Percentiles rank a stretch among this genome's conserved stretches.
phyloP scores from a whole-genome alignment of 441 rosid species.

The Biscutella laevigata region DNA sequence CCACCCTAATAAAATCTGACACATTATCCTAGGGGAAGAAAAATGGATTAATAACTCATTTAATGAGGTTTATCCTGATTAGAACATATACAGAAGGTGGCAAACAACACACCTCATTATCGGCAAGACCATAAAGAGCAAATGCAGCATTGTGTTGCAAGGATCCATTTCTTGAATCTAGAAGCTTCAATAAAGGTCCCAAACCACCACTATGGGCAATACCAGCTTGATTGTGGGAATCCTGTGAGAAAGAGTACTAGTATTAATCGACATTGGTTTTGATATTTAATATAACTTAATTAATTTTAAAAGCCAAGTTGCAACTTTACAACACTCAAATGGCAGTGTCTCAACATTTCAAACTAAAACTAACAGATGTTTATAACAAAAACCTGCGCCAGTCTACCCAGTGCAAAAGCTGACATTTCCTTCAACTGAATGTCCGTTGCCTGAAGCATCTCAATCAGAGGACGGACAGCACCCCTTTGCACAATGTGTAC shows the following conservation, averaged over 20 bases:
- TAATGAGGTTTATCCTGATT: slow-evolving; percentile 1
- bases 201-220: slow-evolving; percentile 91
- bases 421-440: slow-evolving; percentile 97
- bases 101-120: slow-evolving; percentile 66
- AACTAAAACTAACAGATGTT: slow-evolving; percentile 2
- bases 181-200: slow-evolving; percentile 76
- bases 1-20: slow-evolving; percentile 89
- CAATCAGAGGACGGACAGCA: slow-evolving; percentile 88
- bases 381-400: slow-evolving; percentile 74
- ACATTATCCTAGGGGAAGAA: slow-evolving; percentile 66
- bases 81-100: slow-evolving; percentile 9
- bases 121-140: slow-evolving; percentile 96
- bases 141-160: slow-evolving; percentile 98
- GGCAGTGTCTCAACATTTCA: neutral
- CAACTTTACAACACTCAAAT: slow-evolving; percentile 6
- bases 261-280: neutral
- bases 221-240: slow-evolving; percentile 91
- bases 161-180: slow-evolving; percentile 93
- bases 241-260: slow-evolving; percentile 38
- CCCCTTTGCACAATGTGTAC: slow-evolving; percentile 98
- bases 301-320: neutral
- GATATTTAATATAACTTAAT: neutral
- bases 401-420: slow-evolving; percentile 96
- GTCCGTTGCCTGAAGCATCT: slow-evolving; percentile 85
- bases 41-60: slow-evolving; percentile 22